Evolutionary conservation across 441 rosid species (phyloP).

Genomic region (Manihot esculenta): DNA sequence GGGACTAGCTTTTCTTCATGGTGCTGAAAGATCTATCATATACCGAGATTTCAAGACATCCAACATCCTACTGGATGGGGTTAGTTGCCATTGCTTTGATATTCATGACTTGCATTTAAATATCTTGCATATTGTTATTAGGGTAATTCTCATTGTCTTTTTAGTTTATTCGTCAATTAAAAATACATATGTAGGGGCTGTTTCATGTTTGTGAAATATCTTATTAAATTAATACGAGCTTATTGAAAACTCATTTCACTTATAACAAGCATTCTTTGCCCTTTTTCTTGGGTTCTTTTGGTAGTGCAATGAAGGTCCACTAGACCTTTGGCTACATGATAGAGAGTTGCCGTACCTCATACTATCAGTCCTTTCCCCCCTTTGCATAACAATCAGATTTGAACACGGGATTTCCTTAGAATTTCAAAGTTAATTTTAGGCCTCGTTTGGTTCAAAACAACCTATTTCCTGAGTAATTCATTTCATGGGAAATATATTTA

Average conservation of each 20-base stretch:
- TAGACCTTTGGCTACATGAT: neutral
- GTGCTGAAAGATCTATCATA: slow-evolving; percentile 81
- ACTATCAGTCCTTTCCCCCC: neutral
- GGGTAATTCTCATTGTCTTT: neutral
- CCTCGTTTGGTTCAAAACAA: no score
- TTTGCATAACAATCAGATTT: neutral
- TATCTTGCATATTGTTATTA: neutral
- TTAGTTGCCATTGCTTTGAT: slow-evolving; percentile 32
- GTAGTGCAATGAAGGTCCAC: neutral
- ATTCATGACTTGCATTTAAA: neutral
- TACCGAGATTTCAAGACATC: slow-evolving; percentile 99
- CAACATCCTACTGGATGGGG: slow-evolving; percentile 86
- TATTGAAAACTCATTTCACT: slow-evolving; percentile 11
- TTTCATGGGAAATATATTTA: no score
- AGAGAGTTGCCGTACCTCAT: neutral
- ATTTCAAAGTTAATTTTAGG: neutral
- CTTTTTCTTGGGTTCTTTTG: neutral
- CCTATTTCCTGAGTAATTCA: no score
- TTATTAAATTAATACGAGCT: neutral
- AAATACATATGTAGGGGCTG: neutral
- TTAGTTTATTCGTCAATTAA: neutral
- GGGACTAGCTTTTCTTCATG: slow-evolving; percentile 97
- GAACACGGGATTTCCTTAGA: neutral
- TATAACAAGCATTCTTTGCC: neutral
- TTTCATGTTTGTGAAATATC: slow-evolving; percentile 7